Evolutionary conservation across 2,329 filamentous ascomycete genomes (phyloP).

Genomic region (Cytospora piceicola): DNA sequence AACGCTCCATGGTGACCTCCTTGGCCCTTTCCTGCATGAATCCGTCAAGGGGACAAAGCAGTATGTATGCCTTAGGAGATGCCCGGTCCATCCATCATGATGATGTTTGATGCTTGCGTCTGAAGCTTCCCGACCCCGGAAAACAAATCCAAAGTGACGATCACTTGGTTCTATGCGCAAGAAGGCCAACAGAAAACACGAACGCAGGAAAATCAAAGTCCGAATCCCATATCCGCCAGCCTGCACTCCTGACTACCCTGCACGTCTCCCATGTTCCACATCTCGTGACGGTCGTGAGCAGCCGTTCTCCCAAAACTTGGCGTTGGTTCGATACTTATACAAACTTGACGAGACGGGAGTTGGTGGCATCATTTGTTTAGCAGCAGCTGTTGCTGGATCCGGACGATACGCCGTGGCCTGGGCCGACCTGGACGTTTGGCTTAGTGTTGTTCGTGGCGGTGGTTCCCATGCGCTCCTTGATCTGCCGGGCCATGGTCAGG

Average conservation of each 20-base stretch:
- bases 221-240: slow-evolving; percentile 23
- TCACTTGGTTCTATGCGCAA: slow-evolving; percentile 31
- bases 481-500: slow-evolving; percentile 99
- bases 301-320: slow-evolving; percentile 20
- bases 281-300: slow-evolving; percentile 31
- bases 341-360: slow-evolving; percentile 24
- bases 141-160: slow-evolving; percentile 25
- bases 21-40: slow-evolving; percentile 10
- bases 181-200: slow-evolving; percentile 23
- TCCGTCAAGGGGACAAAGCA: slow-evolving; percentile 13
- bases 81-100: slow-evolving; percentile 25
- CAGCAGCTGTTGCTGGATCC: slow-evolving; percentile 87
- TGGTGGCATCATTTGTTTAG: slow-evolving; percentile 57
- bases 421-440: slow-evolving; percentile 93
- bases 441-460: slow-evolving; percentile 97
- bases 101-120: slow-evolving; percentile 24
- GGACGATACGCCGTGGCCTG: slow-evolving; percentile 90
- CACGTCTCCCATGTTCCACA: slow-evolving; percentile 28
- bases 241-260: slow-evolving; percentile 24
- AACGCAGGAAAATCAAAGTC: slow-evolving; percentile 21
- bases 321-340: slow-evolving; percentile 29
- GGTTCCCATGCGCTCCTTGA: slow-evolving; percentile 99
- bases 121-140: slow-evolving; percentile 14
- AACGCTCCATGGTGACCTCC: slow-evolving; percentile 4
- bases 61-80: slow-evolving; percentile 25